These are phyloP conservation scores for Kluyveromyces aestuarii DNA, from an alignment of 805 yeast species.

Conservation along the genomic window DNA sequence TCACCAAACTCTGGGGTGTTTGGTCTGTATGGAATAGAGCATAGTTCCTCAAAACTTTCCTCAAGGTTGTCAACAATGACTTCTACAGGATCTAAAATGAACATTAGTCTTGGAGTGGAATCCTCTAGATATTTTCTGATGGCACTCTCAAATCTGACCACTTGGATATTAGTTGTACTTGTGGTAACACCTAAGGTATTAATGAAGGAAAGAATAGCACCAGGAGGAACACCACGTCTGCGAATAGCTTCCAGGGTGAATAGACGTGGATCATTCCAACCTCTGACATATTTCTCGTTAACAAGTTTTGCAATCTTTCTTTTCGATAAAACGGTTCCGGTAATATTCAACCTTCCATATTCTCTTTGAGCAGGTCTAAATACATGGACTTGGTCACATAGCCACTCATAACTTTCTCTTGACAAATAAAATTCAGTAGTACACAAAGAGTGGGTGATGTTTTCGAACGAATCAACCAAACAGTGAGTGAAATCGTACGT, in stretches of 20 bases:
- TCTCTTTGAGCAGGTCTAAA: constrained; percentile 99
- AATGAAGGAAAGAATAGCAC: constrained; percentile 87
- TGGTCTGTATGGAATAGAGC: constrained; percentile 83
- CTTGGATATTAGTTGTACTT: constrained; percentile 84
- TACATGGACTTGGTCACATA: constrained; percentile 89
- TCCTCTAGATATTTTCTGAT: constrained; percentile 82
- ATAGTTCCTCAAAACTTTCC: constrained; percentile 60
- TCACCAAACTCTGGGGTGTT: constrained; percentile 73
- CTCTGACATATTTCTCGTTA: constrained; percentile 71
- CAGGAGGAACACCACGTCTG: constrained; percentile 98
- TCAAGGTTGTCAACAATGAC: constrained; percentile 74
- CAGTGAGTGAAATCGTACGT: constrained; percentile 99
- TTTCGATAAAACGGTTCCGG: constrained; percentile 91
- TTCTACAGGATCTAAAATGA: constrained; percentile 79
- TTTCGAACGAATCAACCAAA: constrained; percentile 94
- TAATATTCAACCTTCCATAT: constrained; percentile 90
- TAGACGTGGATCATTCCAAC: constrained; percentile 97
- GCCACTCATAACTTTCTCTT: constrained; percentile 96
- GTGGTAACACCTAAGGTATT: constrained; percentile 97
- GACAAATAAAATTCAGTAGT: constrained; percentile 90
- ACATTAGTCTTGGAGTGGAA: constrained; percentile 90
- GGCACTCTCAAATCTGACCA: constrained; percentile 78
- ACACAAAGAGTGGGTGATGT: constrained; percentile 91
- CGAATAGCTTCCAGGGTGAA: constrained; percentile 90
- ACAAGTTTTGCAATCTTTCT: constrained; percentile 93